Evolutionary conservation across 1,284 basidiomycete genomes (phyloP).

Genomic region (Microbotryum violaceum): DNA sequence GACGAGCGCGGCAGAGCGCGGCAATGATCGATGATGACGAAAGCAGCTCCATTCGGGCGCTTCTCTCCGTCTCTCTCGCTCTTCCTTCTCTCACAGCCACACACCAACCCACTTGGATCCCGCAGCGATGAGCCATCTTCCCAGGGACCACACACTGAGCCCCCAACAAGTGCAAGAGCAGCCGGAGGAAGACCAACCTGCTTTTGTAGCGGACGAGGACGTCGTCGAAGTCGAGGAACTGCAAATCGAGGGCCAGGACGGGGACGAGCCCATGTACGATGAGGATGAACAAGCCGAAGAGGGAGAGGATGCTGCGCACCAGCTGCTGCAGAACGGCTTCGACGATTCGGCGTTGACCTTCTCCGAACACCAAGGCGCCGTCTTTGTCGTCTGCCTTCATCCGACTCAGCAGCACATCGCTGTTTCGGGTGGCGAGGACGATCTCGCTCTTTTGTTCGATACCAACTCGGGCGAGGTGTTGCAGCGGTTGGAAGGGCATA

Average conservation of each 20-base stretch:
- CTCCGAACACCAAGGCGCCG: constrained; percentile 48
- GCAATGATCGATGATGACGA: too few species aligned
- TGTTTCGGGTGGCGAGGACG: constrained; percentile 90
- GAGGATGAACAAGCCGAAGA: constrained; percentile 12
- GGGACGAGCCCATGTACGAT: constrained; percentile 30
- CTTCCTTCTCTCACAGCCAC: not conserved
- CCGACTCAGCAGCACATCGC: constrained; percentile 65
- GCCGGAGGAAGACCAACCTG: constrained; percentile 3
- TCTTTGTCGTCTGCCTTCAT: constrained; percentile 79
- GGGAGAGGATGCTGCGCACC: constrained; percentile 35
- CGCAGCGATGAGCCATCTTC: not conserved
- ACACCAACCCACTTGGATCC: not conserved
- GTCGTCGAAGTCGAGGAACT: constrained; percentile 32
- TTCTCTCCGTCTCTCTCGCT: not conserved
- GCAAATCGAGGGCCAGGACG: constrained; percentile 30
- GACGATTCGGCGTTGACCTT: constrained; percentile 40
- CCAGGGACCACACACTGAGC: not conserved
- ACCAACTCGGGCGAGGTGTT: constrained; percentile 72
- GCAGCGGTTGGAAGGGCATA: constrained; percentile 79
- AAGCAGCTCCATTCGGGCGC: too few species aligned
- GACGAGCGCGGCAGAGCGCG: too few species aligned
- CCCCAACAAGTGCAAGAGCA: not conserved
- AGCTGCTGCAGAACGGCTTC: constrained; percentile 28
- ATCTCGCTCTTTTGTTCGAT: constrained; percentile 89
- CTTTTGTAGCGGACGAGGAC: constrained; percentile 29